Percentiles rank a stretch among this genome's conserved stretches.
phyloP scores from a whole-genome alignment of 148 eudicot genomes.

The Spergularia bocconei region DNA sequence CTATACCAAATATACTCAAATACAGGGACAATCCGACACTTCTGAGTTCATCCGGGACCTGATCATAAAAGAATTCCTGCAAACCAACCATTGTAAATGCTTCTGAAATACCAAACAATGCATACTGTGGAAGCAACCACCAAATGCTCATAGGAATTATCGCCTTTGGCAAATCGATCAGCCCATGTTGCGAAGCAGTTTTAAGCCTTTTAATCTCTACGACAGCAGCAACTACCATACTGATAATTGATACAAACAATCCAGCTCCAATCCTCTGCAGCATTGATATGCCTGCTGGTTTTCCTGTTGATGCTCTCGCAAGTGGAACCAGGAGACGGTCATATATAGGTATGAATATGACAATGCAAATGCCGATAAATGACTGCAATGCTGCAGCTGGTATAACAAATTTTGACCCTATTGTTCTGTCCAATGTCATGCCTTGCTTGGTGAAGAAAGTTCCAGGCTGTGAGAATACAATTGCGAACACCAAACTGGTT shows the following conservation, averaged over 20 bases:
- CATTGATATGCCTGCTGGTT: conserved; percentile 55
- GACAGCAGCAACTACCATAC: conserved; percentile 46
- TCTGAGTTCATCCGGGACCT: conserved; percentile 49
- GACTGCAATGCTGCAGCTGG: conserved; percentile 56
- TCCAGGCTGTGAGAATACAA: conserved; percentile 38
- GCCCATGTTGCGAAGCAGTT: conserved; percentile 35
- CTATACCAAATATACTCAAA: conserved; percentile 53
- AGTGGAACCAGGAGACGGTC: conserved; percentile 51
- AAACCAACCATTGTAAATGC: conserved; percentile 53
- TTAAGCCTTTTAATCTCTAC: conserved; percentile 42
- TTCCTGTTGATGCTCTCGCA: conserved; percentile 36
- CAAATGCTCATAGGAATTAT: conserved; percentile 52
- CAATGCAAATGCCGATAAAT: conserved; percentile 27
- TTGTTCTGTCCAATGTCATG: conserved; percentile 49
- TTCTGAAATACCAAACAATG: conserved; percentile 37
- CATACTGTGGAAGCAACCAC: conserved; percentile 65
- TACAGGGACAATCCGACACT: conserved; percentile 53
- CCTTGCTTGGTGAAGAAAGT: conserved; percentile 75
- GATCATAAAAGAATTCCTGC: conserved; percentile 67
- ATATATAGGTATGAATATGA: conserved; percentile 48
- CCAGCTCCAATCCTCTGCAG: conserved; percentile 65
- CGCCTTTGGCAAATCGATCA: conserved; percentile 39
- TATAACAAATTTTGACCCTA: conserved; percentile 34
- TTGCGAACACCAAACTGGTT: conserved; percentile 37
- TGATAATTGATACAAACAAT: conserved; percentile 31